Conservation (phyloP, 345 rosid species). For the Acer yangbiense region DNA sequence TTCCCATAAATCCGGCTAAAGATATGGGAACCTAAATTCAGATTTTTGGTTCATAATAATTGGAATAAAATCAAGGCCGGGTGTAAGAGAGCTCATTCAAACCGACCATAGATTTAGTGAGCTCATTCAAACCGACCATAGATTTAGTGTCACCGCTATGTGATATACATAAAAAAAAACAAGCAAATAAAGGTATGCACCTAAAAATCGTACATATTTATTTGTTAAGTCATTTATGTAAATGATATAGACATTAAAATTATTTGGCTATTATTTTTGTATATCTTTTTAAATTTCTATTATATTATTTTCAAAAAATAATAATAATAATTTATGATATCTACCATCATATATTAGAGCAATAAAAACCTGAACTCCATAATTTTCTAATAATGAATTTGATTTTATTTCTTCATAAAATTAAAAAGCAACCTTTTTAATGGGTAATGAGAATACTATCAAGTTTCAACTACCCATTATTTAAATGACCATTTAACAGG, state of each 20-base stretch:
- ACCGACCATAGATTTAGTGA: too few species aligned
- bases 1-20: slow-evolving; percentile 33
- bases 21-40: slow-evolving; percentile 13
- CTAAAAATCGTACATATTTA: neutral
- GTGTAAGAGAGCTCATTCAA: too few species aligned
- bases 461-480: neutral
- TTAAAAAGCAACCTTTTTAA: neutral
- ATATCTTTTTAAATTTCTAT: neutral
- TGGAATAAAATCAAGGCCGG: neutral
- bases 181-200: too few species aligned
- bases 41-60: neutral
- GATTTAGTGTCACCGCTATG: too few species aligned
- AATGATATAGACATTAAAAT: neutral
- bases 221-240: neutral
- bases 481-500: neutral
- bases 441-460: neutral
- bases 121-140: too few species aligned
- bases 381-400: neutral
- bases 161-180: neutral
- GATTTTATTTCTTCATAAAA: neutral
- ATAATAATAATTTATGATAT: neutral
- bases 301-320: too few species aligned
- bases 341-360: neutral
- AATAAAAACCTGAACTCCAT: neutral
- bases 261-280: neutral